phyloP scores from a whole-genome alignment of 2,329 filamentous ascomycete species.

The Scedosporium aurantiacum region DNA sequence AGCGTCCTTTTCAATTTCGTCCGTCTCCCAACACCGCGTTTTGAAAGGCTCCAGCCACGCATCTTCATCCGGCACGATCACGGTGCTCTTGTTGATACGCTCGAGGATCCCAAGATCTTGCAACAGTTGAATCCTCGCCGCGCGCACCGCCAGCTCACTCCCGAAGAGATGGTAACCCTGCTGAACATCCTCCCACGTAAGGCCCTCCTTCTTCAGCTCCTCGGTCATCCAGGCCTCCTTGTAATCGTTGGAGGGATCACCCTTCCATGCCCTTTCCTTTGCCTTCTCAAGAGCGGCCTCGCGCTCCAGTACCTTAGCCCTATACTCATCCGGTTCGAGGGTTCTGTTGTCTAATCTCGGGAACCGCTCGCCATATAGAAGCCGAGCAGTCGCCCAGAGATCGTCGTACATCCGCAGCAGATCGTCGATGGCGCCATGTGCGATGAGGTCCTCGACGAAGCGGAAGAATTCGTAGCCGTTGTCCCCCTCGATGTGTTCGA shows the following conservation, averaged over 20 bases:
- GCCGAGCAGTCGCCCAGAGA: slow-evolving; percentile 8
- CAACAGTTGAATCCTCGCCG: neutral
- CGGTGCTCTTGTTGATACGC: neutral
- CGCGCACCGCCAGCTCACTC: neutral
- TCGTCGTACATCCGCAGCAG: slow-evolving; percentile 12
- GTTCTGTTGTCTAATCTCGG: slow-evolving; percentile 7
- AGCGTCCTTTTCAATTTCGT: neutral
- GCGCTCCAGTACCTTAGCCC: neutral
- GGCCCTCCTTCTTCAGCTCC: slow-evolving; percentile 8
- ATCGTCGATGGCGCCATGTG: slow-evolving; percentile 10
- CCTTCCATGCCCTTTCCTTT: slow-evolving; percentile 3
- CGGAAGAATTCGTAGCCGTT: slow-evolving; percentile 3
- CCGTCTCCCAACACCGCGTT: neutral
- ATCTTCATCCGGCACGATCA: neutral
- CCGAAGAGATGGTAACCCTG: neutral
- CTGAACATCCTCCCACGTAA: slow-evolving; percentile 1
- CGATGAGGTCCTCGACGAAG: slow-evolving; percentile 5
- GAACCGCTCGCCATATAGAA: slow-evolving; percentile 14
- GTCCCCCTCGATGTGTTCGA: neutral
- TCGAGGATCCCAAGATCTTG: neutral
- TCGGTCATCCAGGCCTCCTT: slow-evolving; percentile 10
- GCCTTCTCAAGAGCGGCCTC: neutral
- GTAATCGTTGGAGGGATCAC: slow-evolving; percentile 1
- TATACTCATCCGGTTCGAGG: neutral
- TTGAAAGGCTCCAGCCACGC: neutral